Base-by-base conservation (phyloP, 139 green algal species). In the Micractinium conductrix region DNA sequence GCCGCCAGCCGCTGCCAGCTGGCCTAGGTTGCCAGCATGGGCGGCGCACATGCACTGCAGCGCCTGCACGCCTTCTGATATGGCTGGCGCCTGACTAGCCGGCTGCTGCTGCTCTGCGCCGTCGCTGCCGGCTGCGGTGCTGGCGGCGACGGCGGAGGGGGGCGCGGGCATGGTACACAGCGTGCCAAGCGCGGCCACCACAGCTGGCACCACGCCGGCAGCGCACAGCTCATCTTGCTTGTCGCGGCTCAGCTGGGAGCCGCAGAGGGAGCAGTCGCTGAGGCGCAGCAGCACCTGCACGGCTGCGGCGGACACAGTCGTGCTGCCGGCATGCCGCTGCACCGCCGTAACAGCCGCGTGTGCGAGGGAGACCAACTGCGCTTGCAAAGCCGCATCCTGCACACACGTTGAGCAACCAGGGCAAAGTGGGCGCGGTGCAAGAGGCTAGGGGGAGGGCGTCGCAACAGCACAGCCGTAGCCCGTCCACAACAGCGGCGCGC, bases 261-360 rank as follows among this genome's bases (percentile, higher is more conserved):
- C 50, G 81, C 81, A 86, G n/a, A 9, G 5, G 44, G 50, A 1
- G 81, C 81, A 86, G 65, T 70, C 45, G 2, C 70, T 33, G n/a
- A 86, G 70, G 42, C 37, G 58, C 43, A 78, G 44, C 60, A 83
- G 60, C 70, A 86, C 44, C 28, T 78, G 68, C 14, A 78, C 12
- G 44, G 62, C 82, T 14, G 74, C 74, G 6, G 70, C 72, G 6
- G 48, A 28, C 50, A 86, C 35, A 4, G 69, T 17, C 0, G 63
- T 14, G 5, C 69, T 62, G 2, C 19, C 35, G 24, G 82, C 24
- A 50, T 83, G 70, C 24, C 28, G 28, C 42, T 43, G 43, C 42
- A 85, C 37, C 63, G 62, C 67, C 14, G 80, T 43, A n/a, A 44
- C 67, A 28, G 53, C 33, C 16, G 63, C 67, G 14, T 33, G 30